Conservation (phyloP, 1,284 basidiomycete genomes). For the Pseudozyma thailandica region DNA sequence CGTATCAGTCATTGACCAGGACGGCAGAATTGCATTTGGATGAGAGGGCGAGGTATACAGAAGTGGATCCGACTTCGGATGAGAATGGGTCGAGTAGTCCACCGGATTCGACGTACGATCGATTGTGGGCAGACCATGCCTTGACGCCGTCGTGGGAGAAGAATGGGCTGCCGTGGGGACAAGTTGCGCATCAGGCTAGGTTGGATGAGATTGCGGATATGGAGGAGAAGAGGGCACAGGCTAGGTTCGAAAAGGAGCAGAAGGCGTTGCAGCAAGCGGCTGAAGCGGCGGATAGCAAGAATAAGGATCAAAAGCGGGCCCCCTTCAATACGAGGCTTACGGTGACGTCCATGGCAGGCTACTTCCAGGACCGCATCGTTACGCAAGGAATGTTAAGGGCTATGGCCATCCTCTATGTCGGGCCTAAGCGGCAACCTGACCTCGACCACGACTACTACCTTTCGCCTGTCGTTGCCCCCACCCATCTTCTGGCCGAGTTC, state of each 20-base stretch:
- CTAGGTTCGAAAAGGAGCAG: slow-evolving; percentile 42
- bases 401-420: slow-evolving; percentile 97
- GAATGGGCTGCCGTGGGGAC: slow-evolving; percentile 38
- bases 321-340: slow-evolving; percentile 83
- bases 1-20: slow-evolving; percentile 52
- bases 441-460: slow-evolving; percentile 94
- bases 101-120: slow-evolving; percentile 35
- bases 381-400: slow-evolving; percentile 78
- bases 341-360: slow-evolving; percentile 91
- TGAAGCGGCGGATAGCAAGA: slow-evolving; percentile 38
- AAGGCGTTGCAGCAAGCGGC: slow-evolving; percentile 36
- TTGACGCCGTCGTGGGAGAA: slow-evolving; percentile 43
- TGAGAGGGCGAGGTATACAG: slow-evolving; percentile 58
- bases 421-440: slow-evolving; percentile 89
- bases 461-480: slow-evolving; percentile 89
- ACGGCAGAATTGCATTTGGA: slow-evolving; percentile 61
- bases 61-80: slow-evolving; percentile 52
- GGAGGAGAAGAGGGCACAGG: slow-evolving; percentile 38
- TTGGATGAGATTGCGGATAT: slow-evolving; percentile 31
- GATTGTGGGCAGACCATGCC: slow-evolving; percentile 23
- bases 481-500: slow-evolving; percentile 85
- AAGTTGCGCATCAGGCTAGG: slow-evolving; percentile 33
- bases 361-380: slow-evolving; percentile 62
- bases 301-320: slow-evolving; percentile 36
- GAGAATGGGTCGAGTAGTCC: slow-evolving; percentile 28